phyloP scores from a whole-genome alignment of 345 rosid species.

The Brassica cretica region DNA sequence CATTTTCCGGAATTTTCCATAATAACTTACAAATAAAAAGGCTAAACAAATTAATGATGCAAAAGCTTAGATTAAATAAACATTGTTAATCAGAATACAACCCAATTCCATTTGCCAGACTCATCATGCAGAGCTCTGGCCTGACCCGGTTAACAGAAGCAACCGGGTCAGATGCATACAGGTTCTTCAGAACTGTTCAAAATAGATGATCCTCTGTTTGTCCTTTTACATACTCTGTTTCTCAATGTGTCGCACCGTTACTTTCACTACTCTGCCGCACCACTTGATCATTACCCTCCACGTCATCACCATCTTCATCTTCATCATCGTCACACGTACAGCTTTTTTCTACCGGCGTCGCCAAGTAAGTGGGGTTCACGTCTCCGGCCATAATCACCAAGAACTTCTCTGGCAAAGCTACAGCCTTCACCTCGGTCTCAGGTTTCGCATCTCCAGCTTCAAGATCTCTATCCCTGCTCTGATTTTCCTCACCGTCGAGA shows the following conservation, averaged over 20 bases:
- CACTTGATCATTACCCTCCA: slow-evolving; percentile 27
- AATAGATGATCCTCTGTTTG: slow-evolving; percentile 23
- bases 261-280: slow-evolving; percentile 21
- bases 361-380: slow-evolving; percentile 68
- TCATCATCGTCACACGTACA: slow-evolving; percentile 43
- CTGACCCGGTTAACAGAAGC: slow-evolving; percentile 29
- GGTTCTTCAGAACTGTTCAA: slow-evolving; percentile 11
- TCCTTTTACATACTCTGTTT: not conserved
- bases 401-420: slow-evolving; percentile 61
- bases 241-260: slow-evolving; percentile 19
- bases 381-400: slow-evolving; percentile 91
- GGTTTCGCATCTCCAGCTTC: slow-evolving; percentile 57
- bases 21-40: not conserved
- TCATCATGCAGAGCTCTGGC: slow-evolving; percentile 12
- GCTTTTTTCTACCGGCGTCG: slow-evolving; percentile 60
- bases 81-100: not conserved
- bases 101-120: not conserved
- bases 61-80: not conserved
- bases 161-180: slow-evolving; percentile 31
- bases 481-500: slow-evolving; percentile 46
- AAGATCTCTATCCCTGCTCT: slow-evolving; percentile 51
- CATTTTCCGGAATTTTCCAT: slow-evolving; percentile 10
- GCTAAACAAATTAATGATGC: slow-evolving; percentile 1
- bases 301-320: slow-evolving; percentile 28
- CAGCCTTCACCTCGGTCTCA: slow-evolving; percentile 26